A percentile compares a stretch with the other conserved stretches of the same genome.
phyloP scores from a whole-genome alignment of 2,329 filamentous ascomycete genomes.

The Aspergillus udagawae region DNA sequence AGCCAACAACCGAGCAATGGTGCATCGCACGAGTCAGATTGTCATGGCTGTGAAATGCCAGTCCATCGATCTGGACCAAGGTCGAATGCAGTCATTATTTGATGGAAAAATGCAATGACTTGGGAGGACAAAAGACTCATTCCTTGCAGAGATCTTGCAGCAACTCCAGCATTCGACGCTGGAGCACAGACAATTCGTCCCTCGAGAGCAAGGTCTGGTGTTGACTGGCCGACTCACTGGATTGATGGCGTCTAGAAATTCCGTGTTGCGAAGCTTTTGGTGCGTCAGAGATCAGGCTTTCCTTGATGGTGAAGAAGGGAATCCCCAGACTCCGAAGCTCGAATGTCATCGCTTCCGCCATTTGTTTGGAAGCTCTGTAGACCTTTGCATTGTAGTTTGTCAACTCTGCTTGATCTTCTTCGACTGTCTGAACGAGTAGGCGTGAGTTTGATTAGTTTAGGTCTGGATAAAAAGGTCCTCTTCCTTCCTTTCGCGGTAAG shows the following conservation, averaged over 20 bases:
- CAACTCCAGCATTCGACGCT: constrained; percentile 47
- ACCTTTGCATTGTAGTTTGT: constrained; percentile 59
- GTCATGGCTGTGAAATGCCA: background rate
- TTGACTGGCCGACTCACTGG: background rate
- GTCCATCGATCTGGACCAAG: no score
- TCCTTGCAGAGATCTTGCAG: constrained; percentile 49
- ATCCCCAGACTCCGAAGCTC: constrained; percentile 57
- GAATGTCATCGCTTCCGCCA: constrained; percentile 55
- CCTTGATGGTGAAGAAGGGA: constrained; percentile 56
- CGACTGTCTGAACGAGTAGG: constrained; percentile 31
- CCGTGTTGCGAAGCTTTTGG: background rate
- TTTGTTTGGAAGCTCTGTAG: constrained; percentile 54
- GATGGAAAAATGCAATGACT: background rate
- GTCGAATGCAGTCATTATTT: background rate
- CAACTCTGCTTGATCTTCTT: constrained; percentile 54
- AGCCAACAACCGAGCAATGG: background rate
- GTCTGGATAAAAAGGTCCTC: background rate
- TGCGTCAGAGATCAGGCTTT: constrained; percentile 37
- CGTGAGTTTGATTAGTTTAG: background rate
- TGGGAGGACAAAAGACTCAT: constrained; percentile 10
- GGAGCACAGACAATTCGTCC: constrained; percentile 42
- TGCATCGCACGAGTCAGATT: background rate
- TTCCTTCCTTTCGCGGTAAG: background rate
- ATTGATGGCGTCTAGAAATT: background rate
- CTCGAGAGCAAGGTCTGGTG: constrained; percentile 29